A percentile compares a stretch with the other conserved stretches of the same genome.
These are phyloP conservation scores for Fusarium solani-melongenae DNA, from an alignment of 2,329 filamentous ascomycete species.

Conservation along the genomic window DNA sequence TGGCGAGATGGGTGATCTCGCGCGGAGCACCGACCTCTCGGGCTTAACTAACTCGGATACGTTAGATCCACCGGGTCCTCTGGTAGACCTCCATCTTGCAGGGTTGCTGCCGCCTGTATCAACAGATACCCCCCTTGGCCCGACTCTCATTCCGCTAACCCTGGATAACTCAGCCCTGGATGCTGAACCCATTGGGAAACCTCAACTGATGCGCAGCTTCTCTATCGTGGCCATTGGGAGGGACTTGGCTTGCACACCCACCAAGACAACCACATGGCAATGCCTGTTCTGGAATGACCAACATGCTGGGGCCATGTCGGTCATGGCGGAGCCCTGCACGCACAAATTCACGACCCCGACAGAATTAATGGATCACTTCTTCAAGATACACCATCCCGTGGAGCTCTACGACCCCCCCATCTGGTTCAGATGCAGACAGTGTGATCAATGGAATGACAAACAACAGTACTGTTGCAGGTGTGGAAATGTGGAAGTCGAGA, in stretches of 20 bases:
- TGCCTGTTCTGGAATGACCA: neutral
- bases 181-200: neutral
- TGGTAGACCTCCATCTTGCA: neutral
- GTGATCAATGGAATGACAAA: conserved; percentile 5
- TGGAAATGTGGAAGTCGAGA: conserved; percentile 1
- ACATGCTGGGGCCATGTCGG: neutral
- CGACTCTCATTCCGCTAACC: neutral
- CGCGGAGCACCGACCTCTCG: neutral
- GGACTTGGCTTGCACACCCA: neutral
- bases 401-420: neutral
- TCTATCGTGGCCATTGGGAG: conserved; percentile 13
- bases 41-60: neutral
- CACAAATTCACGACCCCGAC: neutral
- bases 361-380: conserved; percentile 2
- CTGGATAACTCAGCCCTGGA: neutral
- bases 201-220: neutral
- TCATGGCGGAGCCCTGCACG: neutral
- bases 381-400: neutral
- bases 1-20: neutral
- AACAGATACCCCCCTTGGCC: neutral
- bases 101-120: neutral
- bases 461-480: conserved; percentile 3
- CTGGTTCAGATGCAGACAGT: neutral
- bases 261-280: conserved; percentile 4
- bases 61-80: neutral